phyloP scores from a whole-genome alignment of 148 eudicot genomes.

The Vaccinium darrowii region DNA sequence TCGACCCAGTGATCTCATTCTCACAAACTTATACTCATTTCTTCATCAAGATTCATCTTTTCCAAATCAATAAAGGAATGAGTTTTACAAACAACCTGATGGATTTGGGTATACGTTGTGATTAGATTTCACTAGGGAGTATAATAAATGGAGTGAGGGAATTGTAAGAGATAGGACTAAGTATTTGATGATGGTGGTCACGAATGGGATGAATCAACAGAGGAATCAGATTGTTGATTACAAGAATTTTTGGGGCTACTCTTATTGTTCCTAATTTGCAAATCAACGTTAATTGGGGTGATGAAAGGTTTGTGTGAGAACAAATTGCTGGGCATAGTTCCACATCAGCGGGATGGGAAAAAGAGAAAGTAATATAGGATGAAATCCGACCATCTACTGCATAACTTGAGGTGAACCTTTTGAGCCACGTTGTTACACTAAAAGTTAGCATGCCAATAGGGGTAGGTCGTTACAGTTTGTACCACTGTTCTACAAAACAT shows the following conservation, averaged over 20 bases:
- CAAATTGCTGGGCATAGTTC: too few species aligned
- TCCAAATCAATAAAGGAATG: slow-evolving; percentile 25
- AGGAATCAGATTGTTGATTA: slow-evolving; percentile 98
- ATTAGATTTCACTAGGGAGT: slow-evolving; percentile 58
- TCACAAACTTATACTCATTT: slow-evolving; percentile 41
- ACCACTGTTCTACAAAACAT: too few species aligned
- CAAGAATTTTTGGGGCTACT: slow-evolving; percentile 86
- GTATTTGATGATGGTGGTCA: slow-evolving; percentile 80
- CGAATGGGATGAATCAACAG: slow-evolving; percentile 95
- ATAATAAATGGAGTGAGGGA: slow-evolving; percentile 29
- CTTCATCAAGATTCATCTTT: slow-evolving; percentile 16
- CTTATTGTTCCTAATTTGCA: slow-evolving; percentile 89
- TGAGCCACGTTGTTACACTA: too few species aligned
- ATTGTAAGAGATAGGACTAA: slow-evolving; percentile 46
- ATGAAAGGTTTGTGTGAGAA: slow-evolving; percentile 61
- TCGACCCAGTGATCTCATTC: slow-evolving; percentile 45
- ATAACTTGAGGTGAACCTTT: too few species aligned
- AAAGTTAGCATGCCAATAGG: too few species aligned
- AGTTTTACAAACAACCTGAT: slow-evolving; percentile 78
- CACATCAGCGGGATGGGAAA: too few species aligned
- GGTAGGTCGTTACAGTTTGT: too few species aligned
- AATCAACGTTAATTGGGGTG: slow-evolving; percentile 90
- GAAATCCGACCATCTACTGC: too few species aligned
- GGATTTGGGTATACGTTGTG: slow-evolving; percentile 70
- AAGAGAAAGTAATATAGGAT: too few species aligned